A percentile compares a stretch with the other conserved stretches of the same genome.
Evolutionary conservation across 2,329 filamentous ascomycete genomes (phyloP).

Genomic region (Ophiostoma sp.): DNA sequence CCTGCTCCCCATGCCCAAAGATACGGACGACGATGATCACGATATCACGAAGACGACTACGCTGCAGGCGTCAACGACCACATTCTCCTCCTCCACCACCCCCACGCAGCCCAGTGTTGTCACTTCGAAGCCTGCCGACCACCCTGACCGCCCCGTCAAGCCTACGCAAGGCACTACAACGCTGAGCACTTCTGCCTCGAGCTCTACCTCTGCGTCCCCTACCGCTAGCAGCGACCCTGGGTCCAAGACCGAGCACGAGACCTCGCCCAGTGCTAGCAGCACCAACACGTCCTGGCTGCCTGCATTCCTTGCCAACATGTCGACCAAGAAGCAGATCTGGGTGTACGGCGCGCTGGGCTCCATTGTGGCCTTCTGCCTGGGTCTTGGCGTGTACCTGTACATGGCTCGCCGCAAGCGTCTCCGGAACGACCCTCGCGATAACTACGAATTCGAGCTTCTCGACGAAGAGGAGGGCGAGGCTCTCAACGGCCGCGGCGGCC

Average conservation of each 20-base stretch:
- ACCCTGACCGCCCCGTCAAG: slow-evolving; percentile 57
- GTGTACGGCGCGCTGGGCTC: slow-evolving; percentile 83
- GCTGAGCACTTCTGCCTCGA: slow-evolving; percentile 31
- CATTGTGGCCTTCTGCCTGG: slow-evolving; percentile 76
- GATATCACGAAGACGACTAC: slow-evolving; percentile 60
- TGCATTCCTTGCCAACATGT: slow-evolving; percentile 80
- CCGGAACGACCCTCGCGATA: slow-evolving; percentile 67
- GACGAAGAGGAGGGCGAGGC: slow-evolving; percentile 70
- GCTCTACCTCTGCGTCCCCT: slow-evolving; percentile 20
- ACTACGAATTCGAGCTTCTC: slow-evolving; percentile 92
- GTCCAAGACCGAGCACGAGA: slow-evolving; percentile 33
- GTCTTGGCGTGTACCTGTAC: slow-evolving; percentile 75
- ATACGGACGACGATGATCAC: slow-evolving; percentile 78
- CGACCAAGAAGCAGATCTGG: slow-evolving; percentile 83
- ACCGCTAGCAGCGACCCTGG: slow-evolving; percentile 18
- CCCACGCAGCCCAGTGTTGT: not conserved
- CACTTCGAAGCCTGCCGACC: slow-evolving; percentile 50
- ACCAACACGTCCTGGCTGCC: slow-evolving; percentile 65
- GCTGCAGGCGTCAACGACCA: slow-evolving; percentile 58
- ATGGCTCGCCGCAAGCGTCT: slow-evolving; percentile 71
- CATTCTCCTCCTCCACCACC: slow-evolving; percentile 40
- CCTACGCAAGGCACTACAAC: slow-evolving; percentile 32
- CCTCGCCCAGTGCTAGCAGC: slow-evolving; percentile 24
- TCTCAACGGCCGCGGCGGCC: slow-evolving; percentile 37
- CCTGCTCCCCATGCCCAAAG: slow-evolving; percentile 73